Percentiles rank a stretch among this genome's conserved stretches.
These are phyloP conservation scores for Microdochium nivale DNA, from an alignment of 2,329 filamentous ascomycete genomes.

Conservation along the genomic window DNA sequence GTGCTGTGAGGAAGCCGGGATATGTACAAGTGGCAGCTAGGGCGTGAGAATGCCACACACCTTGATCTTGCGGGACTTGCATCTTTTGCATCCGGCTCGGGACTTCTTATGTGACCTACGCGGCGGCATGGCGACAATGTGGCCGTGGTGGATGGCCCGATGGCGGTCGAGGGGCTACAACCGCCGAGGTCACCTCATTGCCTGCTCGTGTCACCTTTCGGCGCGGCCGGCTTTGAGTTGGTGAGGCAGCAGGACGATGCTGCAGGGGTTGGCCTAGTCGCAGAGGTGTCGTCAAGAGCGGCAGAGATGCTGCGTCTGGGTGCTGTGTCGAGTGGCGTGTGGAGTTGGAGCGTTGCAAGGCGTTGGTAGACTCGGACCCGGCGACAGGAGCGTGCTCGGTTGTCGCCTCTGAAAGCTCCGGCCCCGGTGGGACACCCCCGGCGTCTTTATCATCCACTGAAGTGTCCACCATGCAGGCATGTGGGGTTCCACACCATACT, in stretches of 20 bases:
- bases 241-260: neutral
- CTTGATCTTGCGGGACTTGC: conserved; percentile 64
- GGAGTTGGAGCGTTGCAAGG: too few species aligned
- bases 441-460: too few species aligned
- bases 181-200: neutral
- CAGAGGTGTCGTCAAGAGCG: neutral
- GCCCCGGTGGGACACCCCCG: too few species aligned
- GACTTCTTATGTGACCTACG: conserved; percentile 64
- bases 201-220: neutral
- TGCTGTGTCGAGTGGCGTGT: too few species aligned
- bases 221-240: neutral
- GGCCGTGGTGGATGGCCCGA: neutral
- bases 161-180: neutral
- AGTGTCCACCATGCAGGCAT: too few species aligned
- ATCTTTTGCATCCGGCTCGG: conserved; percentile 55
- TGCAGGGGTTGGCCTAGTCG: neutral
- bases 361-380: too few species aligned
- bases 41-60: too few species aligned
- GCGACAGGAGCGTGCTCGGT: too few species aligned
- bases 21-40: too few species aligned
- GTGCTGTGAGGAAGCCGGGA: too few species aligned
- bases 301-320: neutral
- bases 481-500: too few species aligned
- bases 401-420: too few species aligned
- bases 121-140: conserved; percentile 20